Base-by-base conservation (phyloP, 495 filamentous ascomycete species). In the Hyaloscypha hepaticicola region DNA sequence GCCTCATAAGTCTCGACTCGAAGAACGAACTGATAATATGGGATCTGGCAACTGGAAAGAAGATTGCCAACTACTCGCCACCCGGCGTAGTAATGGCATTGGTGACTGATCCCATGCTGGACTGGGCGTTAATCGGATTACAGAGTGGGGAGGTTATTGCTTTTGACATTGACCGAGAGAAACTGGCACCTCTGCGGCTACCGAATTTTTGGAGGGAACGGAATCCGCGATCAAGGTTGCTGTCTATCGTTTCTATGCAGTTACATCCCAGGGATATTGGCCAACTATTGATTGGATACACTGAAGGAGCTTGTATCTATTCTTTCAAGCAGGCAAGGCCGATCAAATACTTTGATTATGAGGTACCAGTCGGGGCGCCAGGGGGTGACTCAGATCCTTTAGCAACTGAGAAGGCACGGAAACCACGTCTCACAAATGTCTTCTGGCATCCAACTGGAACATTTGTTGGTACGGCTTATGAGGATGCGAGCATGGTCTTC, bases 381-480 rank as follows among this genome's bases (percentile, higher is more conserved):
- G 95, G 93, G n/a, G 93, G 92, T 6, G 66, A 73, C 25, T 77
- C 81, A 27, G 82, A 88, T 68, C 80, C 83, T 22, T 75, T 80
- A 21, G 69, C 73, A 6, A 73, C 77, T 24, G 80, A 76, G 28
- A 82, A 77, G 14, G 67, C 79, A 62, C 82, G 91, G 60, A 87
- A 77, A 63, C 94, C 94, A 11, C 82, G 79, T 56, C 74, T 99
- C 64, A 89, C 83, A 1, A 88, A 92, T 61, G 93, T 90, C 0
- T 70, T 92, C 38, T 99, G 95, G 95, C 95, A 99, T 77, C 95
- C 95, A 1, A 96, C 93, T 27, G 95, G 95, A 0, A 95, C 90
- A 0, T 99, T 98, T 69, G 76, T 97, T 45, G 73, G 93, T 59
- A 96, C 91, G 0, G 88, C 89, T 12, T 89, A 98, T 70, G 93